Percentiles rank a stretch among this genome's conserved stretches.
Conservation (phyloP, 345 rosid genomes). For the Nephelium lappaceum region DNA sequence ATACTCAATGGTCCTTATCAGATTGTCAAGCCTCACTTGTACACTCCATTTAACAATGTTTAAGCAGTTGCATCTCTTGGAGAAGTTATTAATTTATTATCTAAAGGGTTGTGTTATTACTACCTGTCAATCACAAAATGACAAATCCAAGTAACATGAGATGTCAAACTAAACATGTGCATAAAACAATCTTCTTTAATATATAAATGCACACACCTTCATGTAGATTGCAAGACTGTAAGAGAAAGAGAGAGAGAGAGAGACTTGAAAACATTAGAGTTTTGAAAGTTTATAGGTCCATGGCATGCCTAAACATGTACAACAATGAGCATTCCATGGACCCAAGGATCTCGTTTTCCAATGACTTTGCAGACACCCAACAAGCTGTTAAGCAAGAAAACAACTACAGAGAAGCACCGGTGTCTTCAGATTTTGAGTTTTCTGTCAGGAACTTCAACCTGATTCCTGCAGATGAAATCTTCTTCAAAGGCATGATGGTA, state of each 20-base stretch:
- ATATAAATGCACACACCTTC: slow-evolving; percentile 40
- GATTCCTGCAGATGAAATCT: slow-evolving; percentile 79
- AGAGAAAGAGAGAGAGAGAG: slow-evolving; percentile 7
- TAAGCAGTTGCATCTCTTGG: not conserved
- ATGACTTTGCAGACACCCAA: slow-evolving; percentile 61
- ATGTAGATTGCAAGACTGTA: slow-evolving; percentile 36
- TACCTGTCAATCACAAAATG: slow-evolving; percentile 35
- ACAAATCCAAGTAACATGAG: slow-evolving; percentile 69
- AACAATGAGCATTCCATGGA: slow-evolving; percentile 54
- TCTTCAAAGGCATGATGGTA: slow-evolving; percentile 70
- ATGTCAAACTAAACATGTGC: slow-evolving; percentile 39
- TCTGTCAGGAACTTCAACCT: slow-evolving; percentile 50
- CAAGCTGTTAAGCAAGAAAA: slow-evolving; percentile 36
- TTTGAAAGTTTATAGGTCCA: slow-evolving; percentile 22
- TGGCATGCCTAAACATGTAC: slow-evolving; percentile 51
- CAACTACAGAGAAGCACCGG: slow-evolving; percentile 81
- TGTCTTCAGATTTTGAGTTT: slow-evolving; percentile 81
- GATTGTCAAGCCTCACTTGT: not conserved
- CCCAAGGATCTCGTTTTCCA: slow-evolving; percentile 96
- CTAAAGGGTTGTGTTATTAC: slow-evolving; percentile 7
- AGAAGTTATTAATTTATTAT: not conserved
- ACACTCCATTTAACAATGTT: slow-evolving; percentile 14
- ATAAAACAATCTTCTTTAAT: slow-evolving; percentile 25
- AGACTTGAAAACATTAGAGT: slow-evolving; percentile 5
- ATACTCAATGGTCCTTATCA: slow-evolving; percentile 15